phyloP scores from a whole-genome alignment of 495 filamentous ascomycete genomes.

The Penicillium odoratum region DNA sequence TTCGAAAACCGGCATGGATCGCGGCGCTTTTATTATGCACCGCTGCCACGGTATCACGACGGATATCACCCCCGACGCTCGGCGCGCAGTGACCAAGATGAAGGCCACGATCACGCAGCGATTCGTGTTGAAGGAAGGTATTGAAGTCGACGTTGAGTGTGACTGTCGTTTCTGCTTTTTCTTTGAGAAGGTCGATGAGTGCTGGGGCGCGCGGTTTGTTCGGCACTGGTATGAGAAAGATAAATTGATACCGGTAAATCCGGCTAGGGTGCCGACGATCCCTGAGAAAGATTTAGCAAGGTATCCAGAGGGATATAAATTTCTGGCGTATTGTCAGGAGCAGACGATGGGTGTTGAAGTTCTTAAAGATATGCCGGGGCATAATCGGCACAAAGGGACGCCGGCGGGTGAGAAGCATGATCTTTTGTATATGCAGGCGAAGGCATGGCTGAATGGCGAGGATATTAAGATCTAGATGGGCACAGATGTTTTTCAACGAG shows the following conservation, averaged over 20 bases:
- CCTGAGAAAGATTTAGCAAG: slow-evolving; percentile 45
- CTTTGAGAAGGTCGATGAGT: slow-evolving; percentile 45
- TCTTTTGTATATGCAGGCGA: slow-evolving; percentile 43
- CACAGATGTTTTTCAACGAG: too few species aligned
- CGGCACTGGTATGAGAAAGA: slow-evolving; percentile 71
- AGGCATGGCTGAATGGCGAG: slow-evolving; percentile 50
- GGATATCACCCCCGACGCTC: slow-evolving; percentile 47
- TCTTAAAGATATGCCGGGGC: slow-evolving; percentile 46
- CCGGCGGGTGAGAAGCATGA: slow-evolving; percentile 46
- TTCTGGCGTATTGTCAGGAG: slow-evolving; percentile 54
- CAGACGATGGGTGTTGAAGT: slow-evolving; percentile 44
- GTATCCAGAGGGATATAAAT: slow-evolving; percentile 59
- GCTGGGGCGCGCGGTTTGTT: slow-evolving; percentile 61
- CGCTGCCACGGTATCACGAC: slow-evolving; percentile 59
- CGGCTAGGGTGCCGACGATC: slow-evolving; percentile 48
- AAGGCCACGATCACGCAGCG: slow-evolving; percentile 70
- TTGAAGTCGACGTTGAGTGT: slow-evolving; percentile 57
- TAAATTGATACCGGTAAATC: slow-evolving; percentile 60
- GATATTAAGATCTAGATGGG: slow-evolving; percentile 31
- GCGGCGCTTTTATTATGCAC: slow-evolving; percentile 68
- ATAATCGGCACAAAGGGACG: slow-evolving; percentile 43
- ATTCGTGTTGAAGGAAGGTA: slow-evolving; percentile 43
- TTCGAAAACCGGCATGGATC: slow-evolving; percentile 59
- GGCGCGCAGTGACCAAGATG: slow-evolving; percentile 64
- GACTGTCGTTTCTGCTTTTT: slow-evolving; percentile 67